phyloP scores from a whole-genome alignment of 495 filamentous ascomycete species.

The Xylaria flabelliformis region DNA sequence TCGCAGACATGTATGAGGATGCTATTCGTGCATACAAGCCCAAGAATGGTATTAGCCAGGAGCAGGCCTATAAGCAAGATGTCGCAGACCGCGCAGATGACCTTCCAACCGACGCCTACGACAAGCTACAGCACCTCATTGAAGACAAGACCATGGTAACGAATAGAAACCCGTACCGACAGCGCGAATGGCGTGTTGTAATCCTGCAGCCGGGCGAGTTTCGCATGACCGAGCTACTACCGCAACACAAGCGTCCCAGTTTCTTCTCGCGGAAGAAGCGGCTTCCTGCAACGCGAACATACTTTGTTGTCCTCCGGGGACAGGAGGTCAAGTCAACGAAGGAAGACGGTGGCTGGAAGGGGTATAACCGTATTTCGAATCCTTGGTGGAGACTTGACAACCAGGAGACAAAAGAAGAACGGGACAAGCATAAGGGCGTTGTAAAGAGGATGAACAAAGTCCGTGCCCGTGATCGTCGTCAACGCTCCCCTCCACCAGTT shows the following conservation, averaged over 20 bases:
- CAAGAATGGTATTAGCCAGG: conserved; percentile 24
- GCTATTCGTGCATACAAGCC: conserved; percentile 28
- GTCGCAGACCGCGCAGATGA: conserved; percentile 33
- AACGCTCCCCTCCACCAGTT: background rate
- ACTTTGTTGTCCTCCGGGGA: conserved; percentile 35
- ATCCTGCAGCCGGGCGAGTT: conserved; percentile 32
- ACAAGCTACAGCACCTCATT: conserved; percentile 29
- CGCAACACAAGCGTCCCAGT: conserved; percentile 31
- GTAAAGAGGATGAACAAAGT: conserved; percentile 20
- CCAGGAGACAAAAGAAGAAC: conserved; percentile 31
- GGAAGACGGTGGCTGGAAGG: conserved; percentile 32
- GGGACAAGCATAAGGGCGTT: conserved; percentile 27
- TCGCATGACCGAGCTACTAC: conserved; percentile 33
- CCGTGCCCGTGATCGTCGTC: background rate
- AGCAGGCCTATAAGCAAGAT: conserved; percentile 34
- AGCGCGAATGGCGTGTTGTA: conserved; percentile 36
- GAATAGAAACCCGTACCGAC: conserved; percentile 35
- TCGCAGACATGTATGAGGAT: conserved; percentile 32
- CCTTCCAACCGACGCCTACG: conserved; percentile 23
- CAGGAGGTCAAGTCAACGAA: conserved; percentile 35
- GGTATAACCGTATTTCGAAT: conserved; percentile 28
- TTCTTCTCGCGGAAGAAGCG: conserved; percentile 27
- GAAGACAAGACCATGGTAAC: conserved; percentile 31
- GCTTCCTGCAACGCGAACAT: conserved; percentile 1
- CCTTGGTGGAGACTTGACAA: conserved; percentile 36